Conservation (phyloP, 179 eudicot genomes). For the Spergularia azorica region DNA sequence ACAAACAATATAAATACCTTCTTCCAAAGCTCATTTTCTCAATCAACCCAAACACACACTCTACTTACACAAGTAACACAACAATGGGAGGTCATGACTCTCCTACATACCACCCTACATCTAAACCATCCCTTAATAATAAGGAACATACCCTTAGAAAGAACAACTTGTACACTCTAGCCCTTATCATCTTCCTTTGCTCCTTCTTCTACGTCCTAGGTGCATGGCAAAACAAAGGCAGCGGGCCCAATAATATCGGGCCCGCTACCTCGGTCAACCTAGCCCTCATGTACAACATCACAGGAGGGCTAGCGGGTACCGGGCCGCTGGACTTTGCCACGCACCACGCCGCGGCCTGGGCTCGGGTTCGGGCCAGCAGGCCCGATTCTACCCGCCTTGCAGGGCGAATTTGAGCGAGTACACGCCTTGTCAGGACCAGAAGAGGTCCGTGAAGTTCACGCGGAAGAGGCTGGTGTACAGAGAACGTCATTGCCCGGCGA, state of each 20-base stretch:
- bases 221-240: slow-evolving; percentile 35
- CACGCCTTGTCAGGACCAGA: slow-evolving; percentile 73
- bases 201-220: slow-evolving; percentile 54
- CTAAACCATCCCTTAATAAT: slow-evolving; percentile 26
- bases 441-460: slow-evolving; percentile 45
- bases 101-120: slow-evolving; percentile 28
- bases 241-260: slow-evolving; percentile 24
- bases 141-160: neutral
- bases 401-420: slow-evolving; percentile 46
- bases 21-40: too few relatives aligned
- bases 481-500: slow-evolving; percentile 74
- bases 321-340: slow-evolving; percentile 40
- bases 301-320: neutral
- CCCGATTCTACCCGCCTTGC: slow-evolving; percentile 49
- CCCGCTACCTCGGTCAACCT: slow-evolving; percentile 12
- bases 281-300: neutral
- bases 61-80: too few relatives aligned
- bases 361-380: neutral
- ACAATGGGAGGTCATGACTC: slow-evolving; percentile 31
- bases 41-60: too few relatives aligned
- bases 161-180: slow-evolving; percentile 17
- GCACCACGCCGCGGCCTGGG: slow-evolving; percentile 45
- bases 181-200: slow-evolving; percentile 37
- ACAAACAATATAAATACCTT: too few relatives aligned
- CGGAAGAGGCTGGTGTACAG: slow-evolving; percentile 50